Percentiles rank a stretch among this genome's conserved stretches.
Evolutionary conservation across 1,139 yeast genomes (phyloP).

Genomic region (Kazachstania sp.): DNA sequence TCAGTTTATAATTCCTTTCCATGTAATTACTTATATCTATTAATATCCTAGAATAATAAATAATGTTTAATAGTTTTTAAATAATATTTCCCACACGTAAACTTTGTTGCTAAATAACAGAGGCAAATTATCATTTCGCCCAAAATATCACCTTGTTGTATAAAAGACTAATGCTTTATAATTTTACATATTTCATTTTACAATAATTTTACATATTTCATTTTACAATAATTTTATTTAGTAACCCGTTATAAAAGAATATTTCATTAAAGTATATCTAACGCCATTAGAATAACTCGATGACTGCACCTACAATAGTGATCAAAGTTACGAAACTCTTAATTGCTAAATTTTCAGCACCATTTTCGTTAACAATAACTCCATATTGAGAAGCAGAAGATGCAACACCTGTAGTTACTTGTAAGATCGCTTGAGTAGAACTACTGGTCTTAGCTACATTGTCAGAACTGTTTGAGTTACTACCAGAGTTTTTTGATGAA

Average conservation of each 20-base stretch:
- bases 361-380: background rate
- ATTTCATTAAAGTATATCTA: background rate
- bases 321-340: background rate
- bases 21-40: too few species aligned
- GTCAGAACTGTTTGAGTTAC: background rate
- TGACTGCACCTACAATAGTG: background rate
- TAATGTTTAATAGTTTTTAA: too few species aligned
- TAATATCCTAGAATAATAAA: too few species aligned
- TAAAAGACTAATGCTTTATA: conserved; percentile 27
- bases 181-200: too few species aligned
- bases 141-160: too few species aligned
- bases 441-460: background rate
- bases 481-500: background rate
- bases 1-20: too few species aligned
- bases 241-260: background rate
- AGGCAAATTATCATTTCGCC: too few species aligned
- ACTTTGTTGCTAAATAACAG: conserved; percentile 23
- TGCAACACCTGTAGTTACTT: background rate
- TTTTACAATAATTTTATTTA: background rate
- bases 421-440: background rate
- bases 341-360: background rate
- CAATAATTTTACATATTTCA: too few species aligned
- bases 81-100: too few species aligned
- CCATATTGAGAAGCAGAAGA: background rate
- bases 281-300: background rate